A percentile compares a stretch with the other conserved stretches of the same genome.
phyloP scores from a whole-genome alignment of 2,329 filamentous ascomycete genomes.

The Colletotrichum spinosum region DNA sequence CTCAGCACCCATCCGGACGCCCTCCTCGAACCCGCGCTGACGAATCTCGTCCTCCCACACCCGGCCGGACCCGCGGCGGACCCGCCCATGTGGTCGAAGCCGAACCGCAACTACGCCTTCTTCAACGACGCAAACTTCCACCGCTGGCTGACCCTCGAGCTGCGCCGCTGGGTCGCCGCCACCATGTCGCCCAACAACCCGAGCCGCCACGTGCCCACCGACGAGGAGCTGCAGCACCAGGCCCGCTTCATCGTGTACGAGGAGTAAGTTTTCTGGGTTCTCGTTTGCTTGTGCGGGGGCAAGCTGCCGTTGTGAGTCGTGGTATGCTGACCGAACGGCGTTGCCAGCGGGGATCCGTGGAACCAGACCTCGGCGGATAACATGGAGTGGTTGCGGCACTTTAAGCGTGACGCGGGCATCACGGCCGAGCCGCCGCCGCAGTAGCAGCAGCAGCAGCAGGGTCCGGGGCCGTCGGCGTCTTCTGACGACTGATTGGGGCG shows the following conservation, averaged over 20 bases:
- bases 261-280: slow-evolving; percentile 38
- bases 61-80: too few species aligned
- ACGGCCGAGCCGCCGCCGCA: background rate
- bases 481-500: too few species aligned
- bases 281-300: too few species aligned
- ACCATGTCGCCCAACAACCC: slow-evolving; percentile 48
- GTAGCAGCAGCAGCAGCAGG: too few species aligned
- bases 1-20: too few species aligned
- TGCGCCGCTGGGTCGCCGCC: slow-evolving; percentile 41
- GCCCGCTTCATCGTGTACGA: slow-evolving; percentile 48
- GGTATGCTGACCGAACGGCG: background rate
- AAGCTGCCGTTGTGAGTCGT: background rate
- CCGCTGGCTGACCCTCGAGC: slow-evolving; percentile 39
- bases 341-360: slow-evolving; percentile 31
- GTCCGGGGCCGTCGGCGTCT: too few species aligned
- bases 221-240: slow-evolving; percentile 49
- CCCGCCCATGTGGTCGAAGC: background rate
- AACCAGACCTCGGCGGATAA: slow-evolving; percentile 36
- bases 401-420: slow-evolving; percentile 28
- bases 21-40: too few species aligned
- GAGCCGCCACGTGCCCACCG: slow-evolving; percentile 46
- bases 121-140: slow-evolving; percentile 44
- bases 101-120: slow-evolving; percentile 20
- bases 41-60: too few species aligned
- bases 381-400: slow-evolving; percentile 30